phyloP scores from a whole-genome alignment of 2,329 filamentous ascomycete genomes.

The Fusarium buxicola region DNA sequence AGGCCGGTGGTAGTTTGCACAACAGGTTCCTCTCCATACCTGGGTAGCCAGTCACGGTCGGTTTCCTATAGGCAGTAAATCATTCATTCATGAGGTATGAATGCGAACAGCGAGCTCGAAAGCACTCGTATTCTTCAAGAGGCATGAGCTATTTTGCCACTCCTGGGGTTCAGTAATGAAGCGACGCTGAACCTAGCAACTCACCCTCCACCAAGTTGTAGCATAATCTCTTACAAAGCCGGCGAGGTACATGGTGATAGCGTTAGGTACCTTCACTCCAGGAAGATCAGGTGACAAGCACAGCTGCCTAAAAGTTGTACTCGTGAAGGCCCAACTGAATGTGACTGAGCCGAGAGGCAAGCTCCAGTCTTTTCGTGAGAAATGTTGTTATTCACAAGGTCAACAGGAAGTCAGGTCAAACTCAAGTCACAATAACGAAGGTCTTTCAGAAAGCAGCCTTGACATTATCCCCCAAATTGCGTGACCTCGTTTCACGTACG shows the following conservation, averaged over 20 bases:
- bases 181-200: background rate
- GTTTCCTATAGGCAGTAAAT: background rate
- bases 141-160: background rate
- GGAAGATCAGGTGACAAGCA: constrained; percentile 20
- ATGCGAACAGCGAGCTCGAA: background rate
- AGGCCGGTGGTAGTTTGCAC: background rate
- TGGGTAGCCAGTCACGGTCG: background rate
- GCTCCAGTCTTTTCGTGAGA: background rate
- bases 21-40: background rate
- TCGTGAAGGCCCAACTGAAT: background rate
- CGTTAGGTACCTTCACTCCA: background rate
- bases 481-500: constrained; percentile 1
- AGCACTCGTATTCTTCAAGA: background rate
- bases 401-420: background rate
- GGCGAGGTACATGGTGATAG: constrained; percentile 19
- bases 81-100: background rate
- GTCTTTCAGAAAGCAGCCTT: constrained; percentile 10
- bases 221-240: constrained; percentile 12
- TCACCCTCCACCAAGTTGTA: background rate
- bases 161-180: background rate
- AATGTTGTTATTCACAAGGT: background rate
- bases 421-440: constrained; percentile 10
- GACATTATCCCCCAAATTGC: constrained; percentile 9
- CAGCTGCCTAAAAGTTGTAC: constrained; percentile 13
- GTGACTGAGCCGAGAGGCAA: constrained; percentile 7